Percentiles rank a stretch among this genome's conserved stretches.
Evolutionary conservation across 2,329 filamentous ascomycete species (phyloP).

Genomic region (Stachybotrys chlorohalonatus): DNA sequence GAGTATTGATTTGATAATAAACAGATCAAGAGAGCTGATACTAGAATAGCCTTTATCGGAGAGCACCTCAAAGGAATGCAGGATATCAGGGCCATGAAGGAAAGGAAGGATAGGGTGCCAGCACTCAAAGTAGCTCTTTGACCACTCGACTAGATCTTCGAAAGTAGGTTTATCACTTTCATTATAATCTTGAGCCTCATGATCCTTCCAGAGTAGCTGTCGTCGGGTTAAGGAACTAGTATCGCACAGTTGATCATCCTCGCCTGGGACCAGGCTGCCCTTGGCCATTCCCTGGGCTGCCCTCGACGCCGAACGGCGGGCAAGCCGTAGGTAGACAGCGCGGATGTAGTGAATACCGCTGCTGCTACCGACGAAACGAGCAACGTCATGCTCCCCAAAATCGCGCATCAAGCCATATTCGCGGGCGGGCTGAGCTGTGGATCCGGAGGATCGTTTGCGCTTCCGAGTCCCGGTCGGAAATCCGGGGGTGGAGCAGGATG

Average conservation of each 20-base stretch:
- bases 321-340: slow-evolving; percentile 41
- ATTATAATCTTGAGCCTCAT: slow-evolving; percentile 18
- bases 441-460: slow-evolving; percentile 18
- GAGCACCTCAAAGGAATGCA: slow-evolving; percentile 34
- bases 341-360: slow-evolving; percentile 52
- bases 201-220: slow-evolving; percentile 21
- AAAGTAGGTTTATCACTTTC: slow-evolving; percentile 20
- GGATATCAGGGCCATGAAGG: slow-evolving; percentile 41
- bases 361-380: slow-evolving; percentile 47
- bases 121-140: slow-evolving; percentile 43
- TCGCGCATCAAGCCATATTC: slow-evolving; percentile 39
- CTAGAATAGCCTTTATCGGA: slow-evolving; percentile 20
- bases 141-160: slow-evolving; percentile 39
- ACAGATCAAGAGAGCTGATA: slow-evolving; percentile 24
- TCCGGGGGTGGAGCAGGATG: slow-evolving; percentile 12
- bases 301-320: slow-evolving; percentile 12
- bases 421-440: slow-evolving; percentile 15
- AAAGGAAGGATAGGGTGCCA: slow-evolving; percentile 51
- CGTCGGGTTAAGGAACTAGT: slow-evolving; percentile 6
- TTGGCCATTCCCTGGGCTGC: slow-evolving; percentile 7
- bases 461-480: slow-evolving; percentile 14
- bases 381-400: slow-evolving; percentile 32
- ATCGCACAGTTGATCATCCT: slow-evolving; percentile 40
- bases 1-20: slow-evolving; percentile 37
- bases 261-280: slow-evolving; percentile 40